Evolutionary conservation across 805 yeast genomes (phyloP), one percentile per base, ranked within the genome.

Genomic region (Kuraishia hungarica): DNA sequence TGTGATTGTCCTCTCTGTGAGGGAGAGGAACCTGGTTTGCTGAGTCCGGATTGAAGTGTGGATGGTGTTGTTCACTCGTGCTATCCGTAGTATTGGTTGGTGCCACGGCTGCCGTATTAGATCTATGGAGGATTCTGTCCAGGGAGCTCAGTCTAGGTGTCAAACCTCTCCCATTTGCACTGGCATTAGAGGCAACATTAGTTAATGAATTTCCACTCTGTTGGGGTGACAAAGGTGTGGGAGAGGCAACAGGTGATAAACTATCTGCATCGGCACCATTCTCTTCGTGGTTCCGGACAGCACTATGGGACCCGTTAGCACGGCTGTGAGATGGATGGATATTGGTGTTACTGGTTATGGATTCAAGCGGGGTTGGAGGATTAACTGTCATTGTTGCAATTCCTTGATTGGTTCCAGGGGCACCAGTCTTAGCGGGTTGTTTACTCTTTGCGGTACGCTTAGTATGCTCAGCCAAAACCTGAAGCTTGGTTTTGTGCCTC

Each of bases 401-500:
- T 3, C 35, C 28, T 10, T 52, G 39, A 29, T 51, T 51, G 22
- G 39, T 19, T 26, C 39, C 53, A 11, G 53, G 53, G 10, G 20
- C 23, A 15, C 48, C 48, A 19, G 56, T 23, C 58, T 62, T 63
- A 58, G 53, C 50, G n/a, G 56, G 46, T 56, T 62, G 68, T 39
- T 60, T 61, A 26, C 62, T 63, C 51, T 58, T 64, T 22, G 60
- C 60, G 6, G 58, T 50, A 24, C 66, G 68, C 54, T 71, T 71
- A 4, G 70, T 63, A 52, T 70, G 72, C 8, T 77, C 81, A 56
- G 78, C 80, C 2, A 74, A 64, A 1, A 67, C 64, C 53, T 72
- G 72, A 52, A 84, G 70, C 62, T 84, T 84, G 11, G 69, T 59
- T 48, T 67, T 67, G 66, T 89, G 96, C 39, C 70, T 65, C 8